Conservation (phyloP, 768 basidiomycete species). For the Mycena vulgaris region DNA sequence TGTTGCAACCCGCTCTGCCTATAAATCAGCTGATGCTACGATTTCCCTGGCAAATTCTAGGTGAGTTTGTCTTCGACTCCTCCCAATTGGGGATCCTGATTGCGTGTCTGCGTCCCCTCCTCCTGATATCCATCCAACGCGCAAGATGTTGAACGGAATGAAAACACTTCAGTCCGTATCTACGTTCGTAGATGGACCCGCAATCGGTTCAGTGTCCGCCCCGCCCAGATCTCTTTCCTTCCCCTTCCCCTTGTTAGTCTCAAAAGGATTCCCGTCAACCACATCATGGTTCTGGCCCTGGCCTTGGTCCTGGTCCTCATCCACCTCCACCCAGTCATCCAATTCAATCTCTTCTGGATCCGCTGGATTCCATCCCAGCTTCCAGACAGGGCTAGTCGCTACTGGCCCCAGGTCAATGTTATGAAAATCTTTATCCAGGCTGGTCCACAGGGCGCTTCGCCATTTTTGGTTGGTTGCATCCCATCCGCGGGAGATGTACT, state of each 20-base stretch:
- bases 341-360: background rate
- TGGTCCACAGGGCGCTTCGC: constrained; percentile 20
- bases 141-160: no score
- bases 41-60: no score
- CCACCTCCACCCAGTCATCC: background rate
- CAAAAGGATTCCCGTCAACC: background rate
- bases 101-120: no score
- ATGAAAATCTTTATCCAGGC: constrained; percentile 10
- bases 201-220: background rate
- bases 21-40: no score
- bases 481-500: constrained; percentile 28
- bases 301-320: background rate
- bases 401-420: background rate
- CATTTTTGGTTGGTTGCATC: constrained; percentile 7
- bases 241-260: background rate
- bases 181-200: background rate
- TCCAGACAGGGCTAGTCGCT: background rate
- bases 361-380: background rate
- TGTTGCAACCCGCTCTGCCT: no score
- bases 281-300: background rate
- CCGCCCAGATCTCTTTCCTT: background rate
- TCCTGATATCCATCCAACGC: no score
- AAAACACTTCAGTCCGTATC: no score
- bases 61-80: no score
- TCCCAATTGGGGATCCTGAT: no score